These are phyloP conservation scores for Tieghemostelium lacteum DNA, from an alignment of 78 protist species.

Conservation along the genomic window DNA sequence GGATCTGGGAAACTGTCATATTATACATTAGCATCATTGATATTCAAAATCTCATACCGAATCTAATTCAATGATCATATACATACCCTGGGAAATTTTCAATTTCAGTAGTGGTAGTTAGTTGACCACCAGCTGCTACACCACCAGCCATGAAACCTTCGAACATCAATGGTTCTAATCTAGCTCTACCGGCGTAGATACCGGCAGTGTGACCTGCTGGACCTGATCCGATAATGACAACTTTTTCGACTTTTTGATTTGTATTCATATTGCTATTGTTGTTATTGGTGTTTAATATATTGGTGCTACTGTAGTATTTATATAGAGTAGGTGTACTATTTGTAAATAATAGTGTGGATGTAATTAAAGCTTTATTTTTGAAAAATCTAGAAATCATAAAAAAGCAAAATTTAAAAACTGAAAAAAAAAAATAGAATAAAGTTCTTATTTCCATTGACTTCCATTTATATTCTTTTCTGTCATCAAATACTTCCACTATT, in stretches of 20 bases:
- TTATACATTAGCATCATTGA: background rate
- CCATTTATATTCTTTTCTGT: too few species aligned
- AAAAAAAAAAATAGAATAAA: too few species aligned
- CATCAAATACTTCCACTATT: too few species aligned
- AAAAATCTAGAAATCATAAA: background rate
- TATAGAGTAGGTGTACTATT: background rate
- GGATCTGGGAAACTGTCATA: constrained; percentile 56
- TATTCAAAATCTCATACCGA: background rate
- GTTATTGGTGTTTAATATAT: too few species aligned
- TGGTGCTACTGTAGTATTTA: background rate
- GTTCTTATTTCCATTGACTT: too few species aligned
- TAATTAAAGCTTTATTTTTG: background rate
- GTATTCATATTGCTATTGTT: background rate
- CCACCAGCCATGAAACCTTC: constrained; percentile 88
- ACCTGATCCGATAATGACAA: constrained; percentile 92
- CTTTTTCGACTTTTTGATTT: constrained; percentile 51
- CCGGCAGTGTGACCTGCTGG: constrained; percentile 95
- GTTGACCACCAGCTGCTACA: constrained; percentile 89
- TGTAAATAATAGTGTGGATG: background rate
- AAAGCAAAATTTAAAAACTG: background rate
- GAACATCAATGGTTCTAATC: constrained; percentile 61
- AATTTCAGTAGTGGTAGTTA: constrained; percentile 91
- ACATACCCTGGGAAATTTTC: constrained; percentile 94
- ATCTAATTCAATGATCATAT: constrained; percentile 9
- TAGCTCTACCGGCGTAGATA: constrained; percentile 88